Percentiles rank a stretch among this genome's conserved stretches.
Conservation (phyloP, 495 filamentous ascomycete species). For the Annulohypoxylon nitens region DNA sequence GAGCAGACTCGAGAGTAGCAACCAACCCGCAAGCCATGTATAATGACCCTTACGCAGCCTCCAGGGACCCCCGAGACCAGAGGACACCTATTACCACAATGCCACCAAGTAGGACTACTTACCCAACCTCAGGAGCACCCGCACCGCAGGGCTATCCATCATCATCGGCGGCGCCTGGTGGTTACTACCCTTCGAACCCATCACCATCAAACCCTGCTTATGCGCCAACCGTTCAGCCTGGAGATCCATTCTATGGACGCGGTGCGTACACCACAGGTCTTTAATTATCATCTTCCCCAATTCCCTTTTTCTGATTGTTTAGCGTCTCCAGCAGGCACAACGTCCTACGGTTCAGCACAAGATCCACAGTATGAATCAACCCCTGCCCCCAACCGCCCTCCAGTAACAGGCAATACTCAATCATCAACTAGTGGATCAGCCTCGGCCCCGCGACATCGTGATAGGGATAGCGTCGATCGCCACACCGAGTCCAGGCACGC, state of each 20-base stretch:
- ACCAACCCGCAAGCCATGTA: conserved; percentile 45
- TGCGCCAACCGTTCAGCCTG: conserved; percentile 54
- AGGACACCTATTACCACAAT: conserved; percentile 50
- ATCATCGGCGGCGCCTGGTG: conserved; percentile 42
- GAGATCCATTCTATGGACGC: conserved; percentile 65
- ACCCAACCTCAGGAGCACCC: conserved; percentile 51
- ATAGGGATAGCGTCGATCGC: conserved; percentile 54
- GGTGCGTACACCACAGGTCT: conserved; percentile 60
- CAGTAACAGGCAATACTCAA: conserved; percentile 51
- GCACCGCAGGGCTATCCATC: conserved; percentile 46
- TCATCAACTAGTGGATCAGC: conserved; percentile 50
- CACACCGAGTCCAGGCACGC: conserved; percentile 57
- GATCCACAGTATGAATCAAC: conserved; percentile 53
- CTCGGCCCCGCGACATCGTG: conserved; percentile 53
- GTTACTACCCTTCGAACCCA: conserved; percentile 53
- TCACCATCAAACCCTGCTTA: conserved; percentile 49
- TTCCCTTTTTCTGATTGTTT: conserved; percentile 63
- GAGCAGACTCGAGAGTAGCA: conserved; percentile 47
- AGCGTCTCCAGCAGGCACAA: conserved; percentile 65
- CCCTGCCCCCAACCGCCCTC: conserved; percentile 49
- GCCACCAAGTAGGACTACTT: conserved; percentile 49
- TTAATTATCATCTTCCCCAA: conserved; percentile 42
- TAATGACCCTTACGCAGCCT: conserved; percentile 46
- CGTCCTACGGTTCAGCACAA: conserved; percentile 55
- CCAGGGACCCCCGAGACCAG: conserved; percentile 50